Evolutionary conservation across 2,329 filamentous ascomycete genomes (phyloP).

Genomic region (Curvularia sp.): DNA sequence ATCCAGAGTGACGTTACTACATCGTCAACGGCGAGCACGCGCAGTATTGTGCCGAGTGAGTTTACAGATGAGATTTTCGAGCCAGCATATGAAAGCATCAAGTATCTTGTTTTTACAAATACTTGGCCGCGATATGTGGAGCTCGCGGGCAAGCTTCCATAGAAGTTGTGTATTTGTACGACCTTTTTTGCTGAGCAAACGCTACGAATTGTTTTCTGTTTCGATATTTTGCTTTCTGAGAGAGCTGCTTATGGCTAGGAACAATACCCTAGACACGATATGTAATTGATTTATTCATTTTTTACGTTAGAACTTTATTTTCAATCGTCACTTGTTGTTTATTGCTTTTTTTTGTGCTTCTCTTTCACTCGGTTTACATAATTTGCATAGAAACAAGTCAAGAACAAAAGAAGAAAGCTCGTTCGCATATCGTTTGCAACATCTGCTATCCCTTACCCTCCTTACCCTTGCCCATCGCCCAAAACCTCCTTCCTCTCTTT

Average conservation of each 20-base stretch:
- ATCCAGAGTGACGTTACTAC: conserved; percentile 37
- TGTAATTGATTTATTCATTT: background rate
- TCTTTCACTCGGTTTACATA: background rate
- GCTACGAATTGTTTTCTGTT: too few species aligned
- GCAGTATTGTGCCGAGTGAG: conserved; percentile 43
- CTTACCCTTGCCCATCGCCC: too few species aligned
- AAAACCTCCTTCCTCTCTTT: background rate
- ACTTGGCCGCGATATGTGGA: conserved; percentile 49
- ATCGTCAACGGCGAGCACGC: conserved; percentile 32
- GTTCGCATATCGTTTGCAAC: too few species aligned
- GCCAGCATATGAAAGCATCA: conserved; percentile 48
- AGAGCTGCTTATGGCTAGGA: background rate
- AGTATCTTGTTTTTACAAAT: conserved; percentile 50
- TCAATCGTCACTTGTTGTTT: background rate
- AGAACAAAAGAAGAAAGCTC: too few species aligned
- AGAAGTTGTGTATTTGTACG: background rate
- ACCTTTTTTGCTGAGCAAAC: too few species aligned
- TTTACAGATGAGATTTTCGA: conserved; percentile 47
- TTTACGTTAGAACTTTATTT: background rate
- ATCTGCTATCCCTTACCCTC: too few species aligned
- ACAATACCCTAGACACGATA: background rate
- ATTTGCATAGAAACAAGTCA: background rate
- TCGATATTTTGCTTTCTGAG: background rate
- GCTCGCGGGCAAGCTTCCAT: conserved; percentile 29
- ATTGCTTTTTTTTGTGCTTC: background rate